These are phyloP conservation scores for Ophiocordyceps unilateralis DNA, from an alignment of 2,329 filamentous ascomycete species.

Conservation along the genomic window DNA sequence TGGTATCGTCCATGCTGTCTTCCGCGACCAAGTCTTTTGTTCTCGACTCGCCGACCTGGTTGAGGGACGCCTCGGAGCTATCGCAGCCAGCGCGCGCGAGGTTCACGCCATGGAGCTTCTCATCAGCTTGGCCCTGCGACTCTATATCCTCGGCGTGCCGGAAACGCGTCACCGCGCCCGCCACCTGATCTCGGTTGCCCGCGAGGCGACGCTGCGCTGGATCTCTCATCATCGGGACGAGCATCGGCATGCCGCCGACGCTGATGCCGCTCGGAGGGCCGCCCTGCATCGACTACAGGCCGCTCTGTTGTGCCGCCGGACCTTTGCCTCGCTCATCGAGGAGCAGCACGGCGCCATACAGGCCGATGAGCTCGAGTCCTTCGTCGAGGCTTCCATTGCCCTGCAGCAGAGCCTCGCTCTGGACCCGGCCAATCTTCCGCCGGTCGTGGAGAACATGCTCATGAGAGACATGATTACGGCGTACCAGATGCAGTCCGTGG, in stretches of 20 bases:
- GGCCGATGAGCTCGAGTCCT: slow-evolving; percentile 3
- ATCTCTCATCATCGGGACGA: slow-evolving; percentile 26
- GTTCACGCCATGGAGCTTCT: slow-evolving; percentile 38
- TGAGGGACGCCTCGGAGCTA: slow-evolving; percentile 18
- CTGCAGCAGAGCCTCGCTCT: slow-evolving; percentile 11
- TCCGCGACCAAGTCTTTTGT: slow-evolving; percentile 34
- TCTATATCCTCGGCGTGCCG: slow-evolving; percentile 6
- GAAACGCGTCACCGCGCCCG: slow-evolving; percentile 7
- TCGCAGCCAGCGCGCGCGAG: slow-evolving; percentile 42
- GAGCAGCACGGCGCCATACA: not conserved
- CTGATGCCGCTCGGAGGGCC: slow-evolving; percentile 15
- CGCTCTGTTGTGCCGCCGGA: slow-evolving; percentile 34
- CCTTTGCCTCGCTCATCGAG: slow-evolving; percentile 9
- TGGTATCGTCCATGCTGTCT: slow-evolving; percentile 28
- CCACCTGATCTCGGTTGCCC: slow-evolving; percentile 21
- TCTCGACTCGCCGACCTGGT: slow-evolving; percentile 28
- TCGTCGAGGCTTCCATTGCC: slow-evolving; percentile 10
- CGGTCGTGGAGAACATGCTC: slow-evolving; percentile 4
- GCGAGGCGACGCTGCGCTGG: slow-evolving; percentile 31
- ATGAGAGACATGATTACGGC: slow-evolving; percentile 6
- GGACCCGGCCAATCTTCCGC: slow-evolving; percentile 4
- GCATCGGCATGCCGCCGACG: slow-evolving; percentile 19
- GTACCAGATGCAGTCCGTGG: not conserved
- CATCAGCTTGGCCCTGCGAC: slow-evolving; percentile 30
- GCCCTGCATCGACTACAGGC: slow-evolving; percentile 31